Percentiles rank a stretch among this genome's conserved stretches.
Evolutionary conservation across 768 basidiomycete species (phyloP).

Genomic region (Rhodotorula paludigena): DNA sequence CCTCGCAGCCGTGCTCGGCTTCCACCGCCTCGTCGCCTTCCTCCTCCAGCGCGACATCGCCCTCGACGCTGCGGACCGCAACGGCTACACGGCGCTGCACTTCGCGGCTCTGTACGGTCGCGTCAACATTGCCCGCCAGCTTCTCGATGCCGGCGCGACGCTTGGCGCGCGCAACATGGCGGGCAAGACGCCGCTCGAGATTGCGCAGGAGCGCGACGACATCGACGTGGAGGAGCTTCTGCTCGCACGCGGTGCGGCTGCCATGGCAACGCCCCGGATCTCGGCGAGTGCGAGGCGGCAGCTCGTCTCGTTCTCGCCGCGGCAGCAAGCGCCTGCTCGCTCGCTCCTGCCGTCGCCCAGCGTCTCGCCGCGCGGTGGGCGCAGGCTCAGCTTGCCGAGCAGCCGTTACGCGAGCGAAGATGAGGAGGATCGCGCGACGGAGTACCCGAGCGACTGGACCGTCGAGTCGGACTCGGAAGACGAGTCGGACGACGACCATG

Average conservation of each 20-base stretch:
- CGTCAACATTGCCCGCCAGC: conserved; percentile 58
- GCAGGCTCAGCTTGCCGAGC: too few relatives aligned
- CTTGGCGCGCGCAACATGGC: conserved; percentile 46
- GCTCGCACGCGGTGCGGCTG: neutral
- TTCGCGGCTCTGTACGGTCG: conserved; percentile 69
- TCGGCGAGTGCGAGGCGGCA: neutral
- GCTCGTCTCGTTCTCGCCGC: conserved; percentile 4
- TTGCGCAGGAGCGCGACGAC: conserved; percentile 48
- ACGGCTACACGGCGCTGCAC: conserved; percentile 85
- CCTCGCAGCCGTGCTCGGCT: conserved; percentile 73
- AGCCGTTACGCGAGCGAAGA: neutral
- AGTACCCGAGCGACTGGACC: conserved; percentile 17
- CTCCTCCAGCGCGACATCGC: conserved; percentile 69
- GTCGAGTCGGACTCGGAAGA: neutral
- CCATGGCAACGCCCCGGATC: neutral
- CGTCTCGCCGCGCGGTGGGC: too few relatives aligned
- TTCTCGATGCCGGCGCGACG: conserved; percentile 78
- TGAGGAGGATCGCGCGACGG: neutral
- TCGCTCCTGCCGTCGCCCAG: too few relatives aligned
- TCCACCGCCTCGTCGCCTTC: conserved; percentile 64
- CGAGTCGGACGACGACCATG: neutral
- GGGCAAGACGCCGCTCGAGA: conserved; percentile 48
- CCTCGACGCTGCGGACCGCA: conserved; percentile 75
- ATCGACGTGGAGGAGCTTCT: conserved; percentile 45
- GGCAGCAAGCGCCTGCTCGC: too few relatives aligned